phyloP scores from a whole-genome alignment of 148 eudicot genomes.

The Spergularia bocconei region DNA sequence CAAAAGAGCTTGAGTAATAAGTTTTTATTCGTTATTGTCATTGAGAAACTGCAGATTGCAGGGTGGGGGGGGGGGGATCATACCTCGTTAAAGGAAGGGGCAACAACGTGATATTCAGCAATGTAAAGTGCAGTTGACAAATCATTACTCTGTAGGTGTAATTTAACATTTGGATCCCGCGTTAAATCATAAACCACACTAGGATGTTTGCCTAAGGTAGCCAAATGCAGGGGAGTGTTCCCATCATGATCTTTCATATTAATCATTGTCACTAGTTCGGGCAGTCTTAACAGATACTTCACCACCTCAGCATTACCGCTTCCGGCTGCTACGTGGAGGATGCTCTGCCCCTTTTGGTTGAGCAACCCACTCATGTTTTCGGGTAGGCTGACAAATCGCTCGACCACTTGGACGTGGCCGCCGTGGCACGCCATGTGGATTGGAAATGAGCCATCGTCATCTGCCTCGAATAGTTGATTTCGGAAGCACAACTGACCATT shows the following conservation, averaged over 20 bases:
- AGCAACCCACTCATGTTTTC: neutral
- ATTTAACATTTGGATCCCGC: constrained; percentile 9
- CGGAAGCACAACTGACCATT: neutral
- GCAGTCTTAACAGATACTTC: constrained; percentile 3
- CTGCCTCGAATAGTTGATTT: constrained; percentile 10
- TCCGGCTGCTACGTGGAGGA: constrained; percentile 32
- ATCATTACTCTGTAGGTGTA: constrained; percentile 10
- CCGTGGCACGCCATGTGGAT: constrained; percentile 28
- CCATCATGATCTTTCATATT: constrained; percentile 33
- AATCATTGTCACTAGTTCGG: neutral
- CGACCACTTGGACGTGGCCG: constrained; percentile 14
- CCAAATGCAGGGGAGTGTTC: constrained; percentile 38
- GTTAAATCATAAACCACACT: constrained; percentile 25
- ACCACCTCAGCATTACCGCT: constrained; percentile 21
- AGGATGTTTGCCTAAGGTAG: constrained; percentile 19
- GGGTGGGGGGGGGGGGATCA: too few relatives aligned
- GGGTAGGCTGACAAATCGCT: neutral
- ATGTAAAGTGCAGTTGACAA: constrained; percentile 30
- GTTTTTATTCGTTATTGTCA: too few relatives aligned
- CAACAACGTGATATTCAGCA: constrained; percentile 18
- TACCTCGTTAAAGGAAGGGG: constrained; percentile 31
- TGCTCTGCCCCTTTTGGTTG: constrained; percentile 23
- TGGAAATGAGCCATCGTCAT: constrained; percentile 28
- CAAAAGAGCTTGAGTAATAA: too few relatives aligned
- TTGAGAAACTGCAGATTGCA: too few relatives aligned